Conservation (phyloP, 768 basidiomycete genomes). For the Tephrocybe sp. region DNA sequence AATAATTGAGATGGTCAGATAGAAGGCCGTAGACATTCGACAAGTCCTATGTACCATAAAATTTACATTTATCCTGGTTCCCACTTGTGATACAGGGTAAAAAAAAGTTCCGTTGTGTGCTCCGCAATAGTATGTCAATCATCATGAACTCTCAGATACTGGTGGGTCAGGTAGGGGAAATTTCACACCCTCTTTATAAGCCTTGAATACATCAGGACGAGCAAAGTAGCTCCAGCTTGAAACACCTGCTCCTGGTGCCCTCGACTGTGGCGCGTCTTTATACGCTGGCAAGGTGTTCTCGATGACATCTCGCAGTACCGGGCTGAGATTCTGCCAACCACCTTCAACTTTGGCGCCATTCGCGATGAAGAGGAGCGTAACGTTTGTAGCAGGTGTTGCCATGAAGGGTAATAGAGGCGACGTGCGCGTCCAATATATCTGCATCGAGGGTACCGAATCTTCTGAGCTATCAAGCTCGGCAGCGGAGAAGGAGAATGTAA, state of each 20-base stretch:
- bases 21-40: too few species aligned
- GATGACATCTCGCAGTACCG: slow-evolving; percentile 7
- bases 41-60: too few species aligned
- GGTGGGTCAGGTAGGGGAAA: slow-evolving; percentile 19
- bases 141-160: not conserved
- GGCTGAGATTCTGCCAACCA: slow-evolving; percentile 11
- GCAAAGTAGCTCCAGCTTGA: slow-evolving; percentile 21
- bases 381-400: slow-evolving; percentile 12
- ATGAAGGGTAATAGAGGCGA: slow-evolving; percentile 18
- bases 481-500: slow-evolving; percentile 17
- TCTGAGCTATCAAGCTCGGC: slow-evolving; percentile 5
- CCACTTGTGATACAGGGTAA: too few species aligned
- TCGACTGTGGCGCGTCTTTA: slow-evolving; percentile 14
- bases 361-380: slow-evolving; percentile 13
- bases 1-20: too few species aligned
- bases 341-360: slow-evolving; percentile 14
- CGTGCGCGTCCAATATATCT: slow-evolving; percentile 18
- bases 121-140: too few species aligned
- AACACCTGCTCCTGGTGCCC: slow-evolving; percentile 14
- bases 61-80: too few species aligned
- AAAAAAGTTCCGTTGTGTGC: too few species aligned
- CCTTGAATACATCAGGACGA: slow-evolving; percentile 19
- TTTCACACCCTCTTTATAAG: slow-evolving; percentile 15
- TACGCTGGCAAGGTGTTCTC: slow-evolving; percentile 12
- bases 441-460: slow-evolving; percentile 12